Conservation (phyloP, 768 basidiomycete genomes). For the Pisolithus tinctorius region DNA sequence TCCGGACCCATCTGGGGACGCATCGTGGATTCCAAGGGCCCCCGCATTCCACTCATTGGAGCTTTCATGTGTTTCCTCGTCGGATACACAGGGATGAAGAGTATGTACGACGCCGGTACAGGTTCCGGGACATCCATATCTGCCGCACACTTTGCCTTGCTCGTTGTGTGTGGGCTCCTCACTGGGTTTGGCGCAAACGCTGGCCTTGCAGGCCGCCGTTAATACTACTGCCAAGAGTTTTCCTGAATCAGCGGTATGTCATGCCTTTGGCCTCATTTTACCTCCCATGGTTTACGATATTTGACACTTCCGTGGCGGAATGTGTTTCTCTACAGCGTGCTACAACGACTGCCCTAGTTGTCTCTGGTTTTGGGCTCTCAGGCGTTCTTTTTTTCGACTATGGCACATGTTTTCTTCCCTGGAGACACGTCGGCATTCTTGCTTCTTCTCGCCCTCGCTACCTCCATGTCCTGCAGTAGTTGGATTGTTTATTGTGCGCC, state of each 20-base stretch:
- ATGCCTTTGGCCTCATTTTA: background rate
- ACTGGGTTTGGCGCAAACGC: constrained; percentile 76
- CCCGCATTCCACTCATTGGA: constrained; percentile 54
- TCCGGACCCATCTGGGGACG: constrained; percentile 76
- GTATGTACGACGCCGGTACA: constrained; percentile 55
- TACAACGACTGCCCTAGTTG: constrained; percentile 66
- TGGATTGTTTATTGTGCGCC: constrained; percentile 58
- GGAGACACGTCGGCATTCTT: constrained; percentile 77
- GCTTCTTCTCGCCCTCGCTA: constrained; percentile 69
- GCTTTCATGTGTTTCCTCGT: constrained; percentile 54
- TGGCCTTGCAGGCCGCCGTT: constrained; percentile 59
- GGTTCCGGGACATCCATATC: constrained; percentile 33
- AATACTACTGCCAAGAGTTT: constrained; percentile 85
- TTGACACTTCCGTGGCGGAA: background rate
- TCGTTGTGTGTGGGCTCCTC: constrained; percentile 59
- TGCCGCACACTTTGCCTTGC: constrained; percentile 36
- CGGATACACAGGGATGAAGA: constrained; percentile 72
- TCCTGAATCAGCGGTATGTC: constrained; percentile 57
- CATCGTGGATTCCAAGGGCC: constrained; percentile 69
- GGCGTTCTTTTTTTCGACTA: constrained; percentile 83
- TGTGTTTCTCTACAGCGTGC: constrained; percentile 45
- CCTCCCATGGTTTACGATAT: background rate
- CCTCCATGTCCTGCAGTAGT: constrained; percentile 71
- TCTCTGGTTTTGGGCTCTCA: constrained; percentile 89
- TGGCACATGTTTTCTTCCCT: constrained; percentile 65